Evolutionary conservation across 139 green algal genomes (phyloP).

Genomic region (Coelastrella sp.): DNA sequence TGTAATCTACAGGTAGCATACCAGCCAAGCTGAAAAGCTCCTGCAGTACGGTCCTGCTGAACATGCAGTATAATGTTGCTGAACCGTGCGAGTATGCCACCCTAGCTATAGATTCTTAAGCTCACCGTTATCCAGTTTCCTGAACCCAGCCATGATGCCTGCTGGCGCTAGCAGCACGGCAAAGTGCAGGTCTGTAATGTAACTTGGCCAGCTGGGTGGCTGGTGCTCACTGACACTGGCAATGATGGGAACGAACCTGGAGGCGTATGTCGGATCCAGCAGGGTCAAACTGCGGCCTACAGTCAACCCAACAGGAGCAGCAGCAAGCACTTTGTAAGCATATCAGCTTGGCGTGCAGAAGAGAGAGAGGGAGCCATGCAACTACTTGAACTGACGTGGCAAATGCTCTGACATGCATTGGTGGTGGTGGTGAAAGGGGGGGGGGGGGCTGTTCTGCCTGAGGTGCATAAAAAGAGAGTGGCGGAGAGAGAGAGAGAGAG

Average conservation of each 20-base stretch:
- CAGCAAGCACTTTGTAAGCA: background rate
- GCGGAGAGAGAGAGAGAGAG: no score
- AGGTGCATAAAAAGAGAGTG: no score
- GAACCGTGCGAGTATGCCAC: background rate
- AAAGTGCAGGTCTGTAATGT: conserved; percentile 87
- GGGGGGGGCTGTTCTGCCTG: no score
- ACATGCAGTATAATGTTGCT: no score
- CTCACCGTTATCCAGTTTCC: conserved; percentile 79
- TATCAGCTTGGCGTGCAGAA: no score
- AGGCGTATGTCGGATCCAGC: conserved; percentile 97
- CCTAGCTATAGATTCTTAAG: background rate
- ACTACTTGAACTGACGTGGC: no score
- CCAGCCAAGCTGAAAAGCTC: no score
- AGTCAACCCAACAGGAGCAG: background rate
- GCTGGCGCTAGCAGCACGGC: conserved; percentile 58
- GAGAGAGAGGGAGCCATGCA: no score
- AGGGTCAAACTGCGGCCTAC: conserved; percentile 88
- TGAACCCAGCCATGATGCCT: conserved; percentile 88
- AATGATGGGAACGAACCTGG: conserved; percentile 98
- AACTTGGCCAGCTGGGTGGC: conserved; percentile 90
- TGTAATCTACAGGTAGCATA: no score
- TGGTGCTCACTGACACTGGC: conserved; percentile 94
- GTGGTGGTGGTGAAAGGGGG: no score
- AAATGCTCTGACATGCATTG: no score
- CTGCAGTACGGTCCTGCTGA: no score